Base-by-base conservation (phyloP, 2,329 filamentous ascomycete species). In the Fusarium albidum region DNA sequence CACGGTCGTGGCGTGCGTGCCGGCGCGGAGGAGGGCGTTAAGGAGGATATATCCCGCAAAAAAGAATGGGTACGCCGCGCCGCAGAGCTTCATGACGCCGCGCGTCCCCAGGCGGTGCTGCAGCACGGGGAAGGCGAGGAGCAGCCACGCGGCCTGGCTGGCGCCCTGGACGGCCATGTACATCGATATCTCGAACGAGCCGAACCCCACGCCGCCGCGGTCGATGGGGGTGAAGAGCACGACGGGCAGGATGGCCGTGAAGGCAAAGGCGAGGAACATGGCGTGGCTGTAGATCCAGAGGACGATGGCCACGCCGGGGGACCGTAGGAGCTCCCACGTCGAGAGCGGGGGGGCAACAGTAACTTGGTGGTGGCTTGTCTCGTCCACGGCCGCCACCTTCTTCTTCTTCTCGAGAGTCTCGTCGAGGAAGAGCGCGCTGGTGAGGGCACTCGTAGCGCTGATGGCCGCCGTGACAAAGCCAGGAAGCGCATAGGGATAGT, bases 141-240 rank as follows among this genome's bases (percentile, higher is more conserved):
- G 77, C 3, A 92, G 81, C 89, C 90, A 94, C 7, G 83, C 51
- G 1, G 88, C 84, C 70, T 94, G 91, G 5, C 83, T 79, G 13
- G 82, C 73, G 11, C 91, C 91, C 17, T 80, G 82, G 2, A 87
- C 51, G 2, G 79, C 84, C 74, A 94, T 82, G 72, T 88, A 83
- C 3, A 85, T 63, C 2, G 88, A 87, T 57, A 92, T 94, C 45
- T 84, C 79, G 5, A 82, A 68, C 0, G 87, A 76, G 0, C 78
- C 72, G 69, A 92, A 88, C 3, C 79, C 82, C 40, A 86, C 81
- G 0, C 91, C 91, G 28, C 90, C 90, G 0, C 87, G 77, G 0
- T 68, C 6, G 6, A 88, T 64, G 3, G 80, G 77, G 0, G 87
- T 91, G 71, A 82, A 92, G 73, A 85, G 85, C 68, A 87, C 88